phyloP scores from a whole-genome alignment of 257 asterid species.

The Jacaranda copaia region DNA sequence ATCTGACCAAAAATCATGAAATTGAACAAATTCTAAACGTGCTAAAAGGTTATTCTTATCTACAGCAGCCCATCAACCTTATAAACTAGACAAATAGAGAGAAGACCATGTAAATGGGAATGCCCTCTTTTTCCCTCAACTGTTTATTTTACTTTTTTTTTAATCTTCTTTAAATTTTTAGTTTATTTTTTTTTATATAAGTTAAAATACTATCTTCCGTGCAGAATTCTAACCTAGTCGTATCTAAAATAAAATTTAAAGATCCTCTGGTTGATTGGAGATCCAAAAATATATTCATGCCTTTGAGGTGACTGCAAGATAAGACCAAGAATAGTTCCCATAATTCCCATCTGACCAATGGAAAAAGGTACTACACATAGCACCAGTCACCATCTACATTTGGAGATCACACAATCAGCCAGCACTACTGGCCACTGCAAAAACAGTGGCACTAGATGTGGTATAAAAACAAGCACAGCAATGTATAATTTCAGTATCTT shows the following conservation, averaged over 20 bases:
- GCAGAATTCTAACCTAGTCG: not conserved
- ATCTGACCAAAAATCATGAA: slow-evolving; percentile 16
- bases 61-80: not conserved
- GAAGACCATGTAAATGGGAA: too few relatives aligned
- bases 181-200: not conserved
- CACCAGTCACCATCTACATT: slow-evolving; percentile 56
- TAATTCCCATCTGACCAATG: slow-evolving; percentile 55
- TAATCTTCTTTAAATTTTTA: not conserved
- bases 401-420: slow-evolving; percentile 48
- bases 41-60: not conserved
- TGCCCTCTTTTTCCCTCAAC: too few relatives aligned
- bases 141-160: too few relatives aligned
- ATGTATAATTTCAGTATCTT: not conserved
- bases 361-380: slow-evolving; percentile 43
- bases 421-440: slow-evolving; percentile 1
- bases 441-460: slow-evolving; percentile 28
- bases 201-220: not conserved
- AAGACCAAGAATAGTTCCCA: slow-evolving; percentile 57
- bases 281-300: slow-evolving; percentile 32
- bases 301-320: slow-evolving; percentile 56
- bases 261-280: slow-evolving; percentile 31
- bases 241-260: slow-evolving; percentile 3
- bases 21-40: not conserved
- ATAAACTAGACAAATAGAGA: not conserved
- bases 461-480: slow-evolving; percentile 23